A percentile compares a stretch with the other conserved stretches of the same genome.
These are phyloP conservation scores for Houttuynia cordata DNA, from an alignment of 164 flowering plant species.

Conservation along the genomic window DNA sequence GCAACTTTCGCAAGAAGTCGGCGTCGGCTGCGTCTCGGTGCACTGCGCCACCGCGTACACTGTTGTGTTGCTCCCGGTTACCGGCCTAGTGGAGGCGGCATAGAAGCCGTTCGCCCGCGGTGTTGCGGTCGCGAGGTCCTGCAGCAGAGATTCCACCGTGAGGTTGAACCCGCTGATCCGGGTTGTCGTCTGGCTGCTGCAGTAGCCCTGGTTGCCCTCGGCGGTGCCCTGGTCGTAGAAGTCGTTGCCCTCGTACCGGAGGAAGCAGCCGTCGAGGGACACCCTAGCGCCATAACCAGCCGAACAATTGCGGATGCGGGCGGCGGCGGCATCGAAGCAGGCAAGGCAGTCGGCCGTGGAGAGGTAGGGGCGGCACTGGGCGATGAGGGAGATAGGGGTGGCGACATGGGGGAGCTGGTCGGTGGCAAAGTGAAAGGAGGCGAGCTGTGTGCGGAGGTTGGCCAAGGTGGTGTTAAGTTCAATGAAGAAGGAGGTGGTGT, in stretches of 20 bases:
- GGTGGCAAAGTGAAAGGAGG: slow-evolving; percentile 22
- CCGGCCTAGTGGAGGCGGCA: slow-evolving; percentile 20
- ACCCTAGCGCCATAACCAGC: slow-evolving; percentile 37
- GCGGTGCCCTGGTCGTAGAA: slow-evolving; percentile 26
- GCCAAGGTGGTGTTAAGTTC: slow-evolving; percentile 10
- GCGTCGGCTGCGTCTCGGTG: slow-evolving; percentile 21
- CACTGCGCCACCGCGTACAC: slow-evolving; percentile 52
- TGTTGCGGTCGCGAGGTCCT: slow-evolving; percentile 21
- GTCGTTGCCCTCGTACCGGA: slow-evolving; percentile 40
- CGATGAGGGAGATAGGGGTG: slow-evolving; percentile 30
- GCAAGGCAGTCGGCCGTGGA: slow-evolving; percentile 14
- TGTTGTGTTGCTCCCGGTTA: slow-evolving; percentile 3
- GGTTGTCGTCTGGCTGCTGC: slow-evolving; percentile 24
- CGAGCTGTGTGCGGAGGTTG: slow-evolving; percentile 7
- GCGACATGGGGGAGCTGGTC: slow-evolving; percentile 16
- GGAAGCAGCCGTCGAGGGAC: slow-evolving; percentile 42
- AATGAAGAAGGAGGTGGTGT: slow-evolving; percentile 5
- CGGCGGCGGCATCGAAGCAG: slow-evolving; percentile 20
- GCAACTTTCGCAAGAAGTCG: slow-evolving; percentile 36
- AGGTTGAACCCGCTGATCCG: background rate
- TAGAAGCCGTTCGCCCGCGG: slow-evolving; percentile 27
- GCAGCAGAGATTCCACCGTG: background rate
- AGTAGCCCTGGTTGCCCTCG: slow-evolving; percentile 20
- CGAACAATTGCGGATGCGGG: slow-evolving; percentile 32
- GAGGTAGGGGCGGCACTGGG: slow-evolving; percentile 37